Evolutionary conservation across 208 protist genomes (phyloP).

Genomic region (Leishmania tarentolae): DNA sequence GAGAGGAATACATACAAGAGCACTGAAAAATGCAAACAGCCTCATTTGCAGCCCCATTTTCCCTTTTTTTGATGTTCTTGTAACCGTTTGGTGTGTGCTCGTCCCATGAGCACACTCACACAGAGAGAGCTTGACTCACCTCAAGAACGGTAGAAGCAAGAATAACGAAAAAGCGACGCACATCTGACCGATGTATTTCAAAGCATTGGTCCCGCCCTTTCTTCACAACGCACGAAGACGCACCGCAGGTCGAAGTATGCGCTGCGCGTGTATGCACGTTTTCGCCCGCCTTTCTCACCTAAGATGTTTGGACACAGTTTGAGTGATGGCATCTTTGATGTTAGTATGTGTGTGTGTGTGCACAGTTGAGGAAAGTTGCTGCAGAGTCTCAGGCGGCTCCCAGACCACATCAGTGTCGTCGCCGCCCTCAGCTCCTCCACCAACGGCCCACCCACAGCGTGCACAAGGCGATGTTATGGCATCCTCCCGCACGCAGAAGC

Average conservation of each 20-base stretch:
- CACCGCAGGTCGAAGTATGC: too few species aligned
- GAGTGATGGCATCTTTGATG: not conserved
- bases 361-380: not conserved
- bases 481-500: not conserved
- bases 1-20: not conserved
- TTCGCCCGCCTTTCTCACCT: not conserved
- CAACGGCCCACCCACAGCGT: not conserved
- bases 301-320: too few species aligned
- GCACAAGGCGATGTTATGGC: not conserved
- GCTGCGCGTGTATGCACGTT: too few species aligned
- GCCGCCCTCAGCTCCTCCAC: not conserved
- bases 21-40: not conserved
- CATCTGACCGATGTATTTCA: not conserved
- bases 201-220: not conserved
- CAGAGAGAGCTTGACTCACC: not conserved
- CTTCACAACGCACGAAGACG: not conserved
- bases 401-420: not conserved
- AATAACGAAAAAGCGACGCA: not conserved
- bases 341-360: not conserved
- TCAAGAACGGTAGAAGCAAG: not conserved
- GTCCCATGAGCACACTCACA: not conserved
- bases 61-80: not conserved
- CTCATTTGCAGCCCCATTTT: not conserved
- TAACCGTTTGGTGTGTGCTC: not conserved
- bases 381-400: not conserved